Percentiles rank a stretch among this genome's conserved stretches.
Conservation (phyloP, 768 basidiomycete species). For the Exidia glandulosa region DNA sequence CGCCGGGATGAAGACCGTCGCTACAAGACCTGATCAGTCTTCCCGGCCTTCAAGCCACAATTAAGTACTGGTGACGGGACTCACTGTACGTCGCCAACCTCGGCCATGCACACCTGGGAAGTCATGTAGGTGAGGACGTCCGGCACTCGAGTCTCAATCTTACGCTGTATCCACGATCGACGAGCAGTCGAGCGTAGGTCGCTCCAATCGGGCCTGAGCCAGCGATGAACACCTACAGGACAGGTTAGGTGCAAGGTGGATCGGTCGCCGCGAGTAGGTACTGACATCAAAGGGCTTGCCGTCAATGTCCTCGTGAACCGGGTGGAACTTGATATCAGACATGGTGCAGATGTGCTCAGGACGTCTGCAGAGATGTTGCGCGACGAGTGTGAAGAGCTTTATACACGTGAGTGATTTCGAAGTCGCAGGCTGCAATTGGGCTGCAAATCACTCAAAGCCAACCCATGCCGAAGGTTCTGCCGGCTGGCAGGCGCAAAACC, state of each 20-base stretch:
- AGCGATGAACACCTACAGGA: slow-evolving; percentile 19
- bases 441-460: too few relatives aligned
- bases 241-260: background rate
- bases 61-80: too few relatives aligned
- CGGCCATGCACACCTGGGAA: slow-evolving; percentile 7
- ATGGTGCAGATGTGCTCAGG: background rate
- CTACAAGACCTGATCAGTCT: background rate
- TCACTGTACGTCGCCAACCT: slow-evolving; percentile 13
- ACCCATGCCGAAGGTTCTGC: too few relatives aligned
- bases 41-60: background rate
- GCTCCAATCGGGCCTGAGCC: slow-evolving; percentile 21
- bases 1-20: slow-evolving; percentile 7
- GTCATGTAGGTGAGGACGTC: background rate
- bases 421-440: too few relatives aligned
- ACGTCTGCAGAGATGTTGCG: too few relatives aligned
- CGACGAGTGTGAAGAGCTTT: too few relatives aligned
- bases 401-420: too few relatives aligned
- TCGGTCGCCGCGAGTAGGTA: background rate
- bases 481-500: too few relatives aligned
- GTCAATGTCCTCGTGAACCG: background rate
- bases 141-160: slow-evolving; percentile 7
- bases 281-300: background rate
- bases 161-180: slow-evolving; percentile 11
- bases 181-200: slow-evolving; percentile 14
- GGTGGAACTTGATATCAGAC: background rate